phyloP scores from a whole-genome alignment of 2,329 filamentous ascomycete genomes.

The Phoma sp. region DNA sequence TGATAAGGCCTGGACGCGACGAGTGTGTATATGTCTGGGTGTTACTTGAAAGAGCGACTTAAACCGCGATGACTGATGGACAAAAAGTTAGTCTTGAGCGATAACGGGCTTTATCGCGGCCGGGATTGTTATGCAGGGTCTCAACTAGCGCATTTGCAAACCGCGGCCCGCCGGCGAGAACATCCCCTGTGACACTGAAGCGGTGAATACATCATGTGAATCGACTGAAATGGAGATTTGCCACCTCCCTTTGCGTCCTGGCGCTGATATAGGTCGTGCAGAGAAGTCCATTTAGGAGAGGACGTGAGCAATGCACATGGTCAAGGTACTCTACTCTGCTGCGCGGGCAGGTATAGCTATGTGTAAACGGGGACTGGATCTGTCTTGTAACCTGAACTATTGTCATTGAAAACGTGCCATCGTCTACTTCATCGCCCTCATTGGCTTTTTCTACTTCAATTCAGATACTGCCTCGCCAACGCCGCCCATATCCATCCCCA shows the following conservation, averaged over 20 bases:
- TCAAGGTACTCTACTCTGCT: neutral
- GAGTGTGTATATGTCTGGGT: too few species aligned
- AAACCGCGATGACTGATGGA: slow-evolving; percentile 12
- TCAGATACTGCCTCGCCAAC: slow-evolving; percentile 31
- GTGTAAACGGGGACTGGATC: too few species aligned
- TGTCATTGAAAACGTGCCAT: slow-evolving; percentile 3
- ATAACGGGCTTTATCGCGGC: slow-evolving; percentile 16
- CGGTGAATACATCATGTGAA: slow-evolving; percentile 5
- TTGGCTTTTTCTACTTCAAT: slow-evolving; percentile 1
- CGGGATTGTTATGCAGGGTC: slow-evolving; percentile 15
- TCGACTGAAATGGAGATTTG: slow-evolving; percentile 7
- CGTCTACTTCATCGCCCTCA: neutral
- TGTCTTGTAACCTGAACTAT: too few species aligned
- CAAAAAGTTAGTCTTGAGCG: slow-evolving; percentile 16
- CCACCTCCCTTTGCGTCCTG: slow-evolving; percentile 3
- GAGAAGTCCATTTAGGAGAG: neutral
- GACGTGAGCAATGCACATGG: neutral
- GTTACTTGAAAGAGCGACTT: neutral
- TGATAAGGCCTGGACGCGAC: neutral
- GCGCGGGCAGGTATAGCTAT: too few species aligned
- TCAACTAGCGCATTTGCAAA: slow-evolving; percentile 5
- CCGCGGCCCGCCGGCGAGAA: neutral
- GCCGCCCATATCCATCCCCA: slow-evolving; percentile 42
- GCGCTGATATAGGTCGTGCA: neutral
- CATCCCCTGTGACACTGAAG: slow-evolving; percentile 9